Conservation (phyloP, 345 rosid genomes). For the Sisymbrium irio region DNA sequence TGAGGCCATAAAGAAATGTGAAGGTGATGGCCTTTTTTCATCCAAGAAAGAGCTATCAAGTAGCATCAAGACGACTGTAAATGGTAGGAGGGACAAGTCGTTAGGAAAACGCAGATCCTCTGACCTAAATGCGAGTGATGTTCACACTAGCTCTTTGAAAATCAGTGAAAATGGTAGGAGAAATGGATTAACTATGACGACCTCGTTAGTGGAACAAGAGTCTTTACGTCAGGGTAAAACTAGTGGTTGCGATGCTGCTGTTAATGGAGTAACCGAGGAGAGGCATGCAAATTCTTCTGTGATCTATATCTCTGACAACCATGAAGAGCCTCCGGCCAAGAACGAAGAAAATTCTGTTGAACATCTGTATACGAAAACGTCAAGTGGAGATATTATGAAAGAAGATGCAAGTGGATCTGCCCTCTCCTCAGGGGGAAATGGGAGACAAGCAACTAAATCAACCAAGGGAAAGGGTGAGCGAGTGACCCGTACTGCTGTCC, state of each 20-base stretch:
- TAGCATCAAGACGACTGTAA: slow-evolving; percentile 12
- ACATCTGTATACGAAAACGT: slow-evolving; percentile 29
- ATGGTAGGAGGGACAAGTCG: slow-evolving; percentile 4
- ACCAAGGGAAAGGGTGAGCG: slow-evolving; percentile 28
- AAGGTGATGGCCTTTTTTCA: slow-evolving; percentile 16
- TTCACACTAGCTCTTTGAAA: slow-evolving; percentile 4
- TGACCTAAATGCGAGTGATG: background rate
- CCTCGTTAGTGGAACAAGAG: slow-evolving; percentile 1
- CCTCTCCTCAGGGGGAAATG: slow-evolving; percentile 18
- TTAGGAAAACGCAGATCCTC: slow-evolving; percentile 12
- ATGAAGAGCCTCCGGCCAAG: slow-evolving; percentile 42
- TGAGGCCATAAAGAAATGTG: slow-evolving; percentile 11
- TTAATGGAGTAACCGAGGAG: slow-evolving; percentile 11
- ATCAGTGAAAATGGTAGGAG: slow-evolving; percentile 26
- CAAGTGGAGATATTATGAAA: slow-evolving; percentile 25
- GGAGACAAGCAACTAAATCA: slow-evolving; percentile 9
- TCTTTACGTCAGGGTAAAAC: slow-evolving; percentile 8
- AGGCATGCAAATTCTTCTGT: slow-evolving; percentile 22
- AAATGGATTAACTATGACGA: slow-evolving; percentile 3
- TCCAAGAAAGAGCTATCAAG: slow-evolving; percentile 11
- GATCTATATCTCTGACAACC: slow-evolving; percentile 14
- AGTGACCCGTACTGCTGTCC: slow-evolving; percentile 29
- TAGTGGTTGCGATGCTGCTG: slow-evolving; percentile 1
- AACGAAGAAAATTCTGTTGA: slow-evolving; percentile 24
- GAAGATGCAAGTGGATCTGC: slow-evolving; percentile 20